Base-by-base conservation (phyloP, 2,329 filamentous ascomycete genomes). In the Pseudocercospora macadamiae region DNA sequence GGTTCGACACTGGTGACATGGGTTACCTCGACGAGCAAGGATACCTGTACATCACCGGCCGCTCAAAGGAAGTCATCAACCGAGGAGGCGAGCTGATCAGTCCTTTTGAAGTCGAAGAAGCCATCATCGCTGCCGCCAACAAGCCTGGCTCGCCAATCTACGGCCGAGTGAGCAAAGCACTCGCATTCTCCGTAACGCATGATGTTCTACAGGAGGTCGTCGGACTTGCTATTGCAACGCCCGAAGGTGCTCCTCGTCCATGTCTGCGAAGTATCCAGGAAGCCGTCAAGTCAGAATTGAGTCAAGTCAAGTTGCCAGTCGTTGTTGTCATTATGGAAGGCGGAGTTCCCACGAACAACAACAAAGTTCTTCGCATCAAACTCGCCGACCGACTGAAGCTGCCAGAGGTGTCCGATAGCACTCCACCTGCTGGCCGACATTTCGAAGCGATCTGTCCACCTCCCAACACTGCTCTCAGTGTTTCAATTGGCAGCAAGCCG, bases 41-140 rank as follows among this genome's bases (percentile, higher is more conserved):
- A 23, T 83, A 79, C 62, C 75, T 84, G 7, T 83, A 79, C 68
- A 80, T 84, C 62, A 84, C 81, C 2, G 82, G 82, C 6, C 76
- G 82, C 26, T 82, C 77, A 66, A 84, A 84, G 64, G 82, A 84
- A 56, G 80, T 84, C 55, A 83, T 84, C 69, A 84, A 84, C 65
- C 78, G 82, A 9, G 83, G 82, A 32, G 82, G 83, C 30, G 83
- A 85, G 66, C 75, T 84, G n/a, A 84, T 85, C 57, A 83, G 81
- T 3, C 82, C 83, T 0, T 83, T 84, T 54, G 83, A 85, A 64
- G 77, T 85, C n/a, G 83, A 85, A 64, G 80, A 84, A 62, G 82
- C 82, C 8, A 79, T 85, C 57, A 73, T 83, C 42, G 72, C 77
- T 1, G 78, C 80, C 9, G 75, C 80, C 3, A 72, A 75, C 45